Conservation (phyloP, 768 basidiomycete species). For the Pilatotrama ljubarskyi region DNA sequence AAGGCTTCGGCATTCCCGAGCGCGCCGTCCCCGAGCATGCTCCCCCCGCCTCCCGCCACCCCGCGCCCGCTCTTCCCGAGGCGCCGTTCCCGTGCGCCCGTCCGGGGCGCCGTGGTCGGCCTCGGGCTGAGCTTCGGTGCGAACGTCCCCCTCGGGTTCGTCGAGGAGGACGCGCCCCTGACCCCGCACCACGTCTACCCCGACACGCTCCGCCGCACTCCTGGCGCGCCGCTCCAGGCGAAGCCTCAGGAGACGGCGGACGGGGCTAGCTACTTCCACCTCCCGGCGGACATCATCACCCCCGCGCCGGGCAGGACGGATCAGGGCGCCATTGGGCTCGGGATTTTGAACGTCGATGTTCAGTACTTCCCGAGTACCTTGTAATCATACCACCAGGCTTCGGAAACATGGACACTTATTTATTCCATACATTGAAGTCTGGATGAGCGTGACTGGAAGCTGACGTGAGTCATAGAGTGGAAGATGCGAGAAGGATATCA, state of each 20-base stretch:
- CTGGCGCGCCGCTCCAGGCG: constrained; percentile 12
- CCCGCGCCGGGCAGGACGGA: neutral
- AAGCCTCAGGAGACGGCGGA: neutral
- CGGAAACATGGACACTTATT: neutral
- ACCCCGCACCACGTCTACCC: constrained; percentile 11
- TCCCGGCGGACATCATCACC: constrained; percentile 1
- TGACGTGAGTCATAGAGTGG: no score
- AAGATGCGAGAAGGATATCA: no score
- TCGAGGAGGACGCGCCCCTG: constrained; percentile 9
- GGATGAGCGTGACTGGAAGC: no score
- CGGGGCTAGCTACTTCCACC: constrained; percentile 13
- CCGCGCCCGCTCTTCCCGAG: constrained; percentile 9
- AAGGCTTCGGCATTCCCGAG: neutral
- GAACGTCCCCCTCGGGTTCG: neutral
- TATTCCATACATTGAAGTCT: neutral
- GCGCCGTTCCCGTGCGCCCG: neutral
- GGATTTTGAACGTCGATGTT: neutral
- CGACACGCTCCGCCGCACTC: constrained; percentile 16
- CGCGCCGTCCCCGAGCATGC: constrained; percentile 16
- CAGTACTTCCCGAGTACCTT: neutral
- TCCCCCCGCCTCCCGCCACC: constrained; percentile 9
- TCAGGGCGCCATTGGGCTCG: constrained; percentile 4
- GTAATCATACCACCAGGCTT: neutral
- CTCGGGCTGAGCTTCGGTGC: constrained; percentile 3
- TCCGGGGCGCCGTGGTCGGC: neutral